phyloP scores from a whole-genome alignment of 805 yeast genomes.

The Hanseniaspora valbyensis region DNA sequence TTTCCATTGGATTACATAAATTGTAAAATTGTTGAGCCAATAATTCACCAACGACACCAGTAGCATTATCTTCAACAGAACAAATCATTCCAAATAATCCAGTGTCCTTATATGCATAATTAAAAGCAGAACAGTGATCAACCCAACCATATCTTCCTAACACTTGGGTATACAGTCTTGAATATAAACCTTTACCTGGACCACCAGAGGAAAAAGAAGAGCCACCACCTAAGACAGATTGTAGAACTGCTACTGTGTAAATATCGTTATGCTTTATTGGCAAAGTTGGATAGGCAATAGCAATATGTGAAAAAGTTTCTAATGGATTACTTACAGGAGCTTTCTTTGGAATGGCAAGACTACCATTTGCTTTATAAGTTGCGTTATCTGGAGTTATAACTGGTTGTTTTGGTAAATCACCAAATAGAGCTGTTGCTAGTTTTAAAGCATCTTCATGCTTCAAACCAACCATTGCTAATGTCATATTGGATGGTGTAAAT shows the following conservation, averaged over 20 bases:
- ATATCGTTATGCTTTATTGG: conserved; percentile 76
- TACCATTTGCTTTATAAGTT: background rate
- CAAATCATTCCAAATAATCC: conserved; percentile 86
- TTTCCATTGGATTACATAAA: conserved; percentile 5
- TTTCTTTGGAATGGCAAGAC: conserved; percentile 38
- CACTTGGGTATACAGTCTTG: conserved; percentile 82
- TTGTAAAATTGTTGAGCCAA: conserved; percentile 48
- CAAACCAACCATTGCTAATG: conserved; percentile 81
- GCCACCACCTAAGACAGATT: conserved; percentile 89
- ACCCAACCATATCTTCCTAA: conserved; percentile 83
- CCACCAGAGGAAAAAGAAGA: conserved; percentile 98
- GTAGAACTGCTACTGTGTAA: conserved; percentile 81
- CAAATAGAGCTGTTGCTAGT: conserved; percentile 52
- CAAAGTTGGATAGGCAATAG: conserved; percentile 78
- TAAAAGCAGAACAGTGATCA: conserved; percentile 78
- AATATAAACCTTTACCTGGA: conserved; percentile 98
- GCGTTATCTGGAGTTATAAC: conserved; percentile 18
- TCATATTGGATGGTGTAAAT: conserved; percentile 69
- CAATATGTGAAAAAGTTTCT: conserved; percentile 75
- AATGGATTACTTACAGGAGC: conserved; percentile 49
- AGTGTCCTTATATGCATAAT: conserved; percentile 79
- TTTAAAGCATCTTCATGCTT: conserved; percentile 56
- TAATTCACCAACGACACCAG: conserved; percentile 70
- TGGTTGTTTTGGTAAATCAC: conserved; percentile 40
- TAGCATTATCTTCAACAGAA: conserved; percentile 77